These are phyloP conservation scores for Spathaspora hagerdaliae DNA, from an alignment of 805 yeast species.

Conservation along the genomic window DNA sequence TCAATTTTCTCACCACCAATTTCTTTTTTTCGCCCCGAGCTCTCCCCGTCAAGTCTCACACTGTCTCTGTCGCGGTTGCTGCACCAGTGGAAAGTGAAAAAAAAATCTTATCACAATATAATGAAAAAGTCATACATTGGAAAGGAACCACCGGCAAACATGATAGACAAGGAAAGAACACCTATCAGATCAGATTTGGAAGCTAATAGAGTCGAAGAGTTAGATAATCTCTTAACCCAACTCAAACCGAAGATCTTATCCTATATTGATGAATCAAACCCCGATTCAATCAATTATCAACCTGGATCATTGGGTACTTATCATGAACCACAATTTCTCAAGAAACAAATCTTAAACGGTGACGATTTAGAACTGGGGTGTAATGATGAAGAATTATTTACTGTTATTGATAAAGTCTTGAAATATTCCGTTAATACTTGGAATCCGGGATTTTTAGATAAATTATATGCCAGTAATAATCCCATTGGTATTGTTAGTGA, in stretches of 20 bases:
- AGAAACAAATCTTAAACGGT: slow-evolving; percentile 21
- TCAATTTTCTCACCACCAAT: background rate
- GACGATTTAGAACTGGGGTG: slow-evolving; percentile 22
- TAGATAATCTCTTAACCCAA: slow-evolving; percentile 50
- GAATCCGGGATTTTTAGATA: slow-evolving; percentile 84
- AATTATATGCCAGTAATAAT: slow-evolving; percentile 79
- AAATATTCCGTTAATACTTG: slow-evolving; percentile 75
- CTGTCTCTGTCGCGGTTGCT: no score
- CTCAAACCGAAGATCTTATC: slow-evolving; percentile 49
- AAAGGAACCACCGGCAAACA: background rate
- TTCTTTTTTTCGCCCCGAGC: background rate
- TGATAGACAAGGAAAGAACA: background rate
- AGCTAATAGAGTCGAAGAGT: slow-evolving; percentile 48
- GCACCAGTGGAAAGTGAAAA: background rate
- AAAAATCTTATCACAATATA: background rate
- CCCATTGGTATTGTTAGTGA: slow-evolving; percentile 81
- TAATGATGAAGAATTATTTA: slow-evolving; percentile 40
- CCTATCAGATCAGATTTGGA: slow-evolving; percentile 36
- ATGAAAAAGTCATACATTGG: background rate
- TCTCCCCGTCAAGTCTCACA: no score
- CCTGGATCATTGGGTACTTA: slow-evolving; percentile 48
- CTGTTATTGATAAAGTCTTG: slow-evolving; percentile 52
- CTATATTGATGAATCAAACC: slow-evolving; percentile 50
- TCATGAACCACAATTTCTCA: slow-evolving; percentile 48
- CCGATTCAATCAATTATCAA: slow-evolving; percentile 22